phyloP scores from a whole-genome alignment of 23 red algal genomes.

The Gracilaria vermiculophylla region DNA sequence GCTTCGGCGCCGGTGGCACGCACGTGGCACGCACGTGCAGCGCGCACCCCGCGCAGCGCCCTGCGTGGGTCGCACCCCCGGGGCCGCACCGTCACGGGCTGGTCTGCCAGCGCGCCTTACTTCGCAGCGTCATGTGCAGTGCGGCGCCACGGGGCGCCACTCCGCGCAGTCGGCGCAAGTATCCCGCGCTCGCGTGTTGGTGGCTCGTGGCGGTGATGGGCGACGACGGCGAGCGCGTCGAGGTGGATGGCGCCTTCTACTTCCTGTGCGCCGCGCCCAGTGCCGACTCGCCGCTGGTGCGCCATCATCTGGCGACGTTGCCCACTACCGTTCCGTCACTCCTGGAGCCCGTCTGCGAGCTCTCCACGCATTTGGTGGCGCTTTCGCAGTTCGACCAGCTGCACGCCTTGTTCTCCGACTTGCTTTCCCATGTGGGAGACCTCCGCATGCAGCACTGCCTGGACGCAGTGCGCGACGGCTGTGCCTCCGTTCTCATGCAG shows the following conservation, averaged over 20 bases:
- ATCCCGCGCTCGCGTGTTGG: no score
- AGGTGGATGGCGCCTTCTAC: neutral
- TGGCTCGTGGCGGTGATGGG: no score
- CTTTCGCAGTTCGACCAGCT: neutral
- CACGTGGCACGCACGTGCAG: neutral
- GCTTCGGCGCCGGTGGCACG: neutral
- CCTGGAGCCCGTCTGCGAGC: neutral
- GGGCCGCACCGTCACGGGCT: no score
- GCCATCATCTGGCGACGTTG: neutral
- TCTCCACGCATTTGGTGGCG: neutral
- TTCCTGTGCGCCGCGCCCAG: neutral
- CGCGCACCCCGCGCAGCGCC: neutral
- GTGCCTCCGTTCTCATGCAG: neutral
- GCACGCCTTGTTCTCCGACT: neutral
- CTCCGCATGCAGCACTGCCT: neutral
- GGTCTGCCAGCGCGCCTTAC: no score
- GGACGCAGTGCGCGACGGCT: neutral
- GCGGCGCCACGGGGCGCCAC: no score
- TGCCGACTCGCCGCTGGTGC: neutral
- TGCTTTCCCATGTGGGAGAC: neutral
- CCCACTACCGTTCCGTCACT: neutral
- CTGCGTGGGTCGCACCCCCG: neutral
- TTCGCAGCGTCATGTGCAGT: no score
- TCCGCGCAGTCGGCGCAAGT: no score
- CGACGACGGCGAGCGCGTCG: neutral